phyloP scores from a whole-genome alignment of 2,329 filamentous ascomycete species.

The Talaromyces pinophilus region DNA sequence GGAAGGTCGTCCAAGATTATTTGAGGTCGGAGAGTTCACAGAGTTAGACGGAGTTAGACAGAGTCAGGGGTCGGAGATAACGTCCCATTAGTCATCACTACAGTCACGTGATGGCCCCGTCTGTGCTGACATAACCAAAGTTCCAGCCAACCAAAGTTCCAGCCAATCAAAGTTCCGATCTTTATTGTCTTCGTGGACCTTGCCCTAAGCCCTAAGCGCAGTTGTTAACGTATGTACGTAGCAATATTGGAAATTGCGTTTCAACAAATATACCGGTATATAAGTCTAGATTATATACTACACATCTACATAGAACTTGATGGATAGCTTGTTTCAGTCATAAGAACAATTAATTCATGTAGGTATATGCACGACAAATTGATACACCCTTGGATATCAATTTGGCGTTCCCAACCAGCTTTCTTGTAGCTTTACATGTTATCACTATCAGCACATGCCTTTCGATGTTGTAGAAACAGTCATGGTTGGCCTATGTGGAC shows the following conservation, averaged over 20 bases:
- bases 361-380: neutral
- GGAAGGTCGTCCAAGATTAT: too few relatives aligned
- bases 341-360: neutral
- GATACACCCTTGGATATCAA: neutral
- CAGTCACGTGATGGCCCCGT: too few relatives aligned
- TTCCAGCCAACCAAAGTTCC: neutral
- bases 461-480: neutral
- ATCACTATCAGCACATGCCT: neutral
- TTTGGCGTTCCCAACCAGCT: neutral
- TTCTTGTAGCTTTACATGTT: neutral
- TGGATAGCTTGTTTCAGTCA: neutral
- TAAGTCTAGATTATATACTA: neutral
- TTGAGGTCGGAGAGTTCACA: too few relatives aligned
- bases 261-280: too few relatives aligned
- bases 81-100: too few relatives aligned
- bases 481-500: neutral
- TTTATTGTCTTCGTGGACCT: neutral
- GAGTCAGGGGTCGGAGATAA: too few relatives aligned
- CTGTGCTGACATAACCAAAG: neutral
- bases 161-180: neutral
- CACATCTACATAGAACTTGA: neutral
- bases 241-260: too few relatives aligned
- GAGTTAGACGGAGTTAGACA: too few relatives aligned
- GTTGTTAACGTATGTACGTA: neutral
- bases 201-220: neutral